Conservation (phyloP, 345 rosid species). For the Turnera subulata region DNA sequence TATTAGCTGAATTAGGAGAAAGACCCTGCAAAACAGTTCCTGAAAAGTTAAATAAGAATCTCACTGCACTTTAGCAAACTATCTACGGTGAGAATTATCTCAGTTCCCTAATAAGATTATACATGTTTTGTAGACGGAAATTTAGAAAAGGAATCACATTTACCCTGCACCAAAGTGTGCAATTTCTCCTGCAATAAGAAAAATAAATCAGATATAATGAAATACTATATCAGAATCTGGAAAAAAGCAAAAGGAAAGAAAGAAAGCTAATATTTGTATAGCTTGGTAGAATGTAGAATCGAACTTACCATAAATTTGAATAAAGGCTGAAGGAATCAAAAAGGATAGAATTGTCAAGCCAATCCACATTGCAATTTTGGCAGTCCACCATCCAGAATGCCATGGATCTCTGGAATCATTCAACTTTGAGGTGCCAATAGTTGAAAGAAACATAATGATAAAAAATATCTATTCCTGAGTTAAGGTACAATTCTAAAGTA, state of each 20-base stretch:
- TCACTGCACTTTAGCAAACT: neutral
- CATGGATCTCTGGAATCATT: slow-evolving; percentile 60
- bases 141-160: slow-evolving; percentile 20
- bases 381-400: slow-evolving; percentile 98
- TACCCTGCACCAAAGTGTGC: slow-evolving; percentile 99
- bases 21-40: slow-evolving; percentile 54
- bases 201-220: neutral
- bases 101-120: slow-evolving; percentile 20
- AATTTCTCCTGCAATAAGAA: slow-evolving; percentile 59
- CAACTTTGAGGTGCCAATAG: slow-evolving; percentile 60
- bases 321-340: slow-evolving; percentile 60
- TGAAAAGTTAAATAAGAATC: slow-evolving; percentile 10
- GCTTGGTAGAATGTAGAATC: slow-evolving; percentile 2
- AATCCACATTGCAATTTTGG: slow-evolving; percentile 62
- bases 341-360: slow-evolving; percentile 58
- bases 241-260: too few relatives aligned
- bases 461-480: slow-evolving; percentile 49
- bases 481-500: slow-evolving; percentile 23
- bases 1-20: slow-evolving; percentile 83
- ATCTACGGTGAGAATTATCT: neutral
- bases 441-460: slow-evolving; percentile 68
- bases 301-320: slow-evolving; percentile 72
- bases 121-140: slow-evolving; percentile 12
- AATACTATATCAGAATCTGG: neutral
- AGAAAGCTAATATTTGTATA: too few relatives aligned